Evolutionary conservation across 768 basidiomycete genomes (phyloP), one percentile per base, ranked within the genome.

Genomic region (Cyclocybe aegerita): DNA sequence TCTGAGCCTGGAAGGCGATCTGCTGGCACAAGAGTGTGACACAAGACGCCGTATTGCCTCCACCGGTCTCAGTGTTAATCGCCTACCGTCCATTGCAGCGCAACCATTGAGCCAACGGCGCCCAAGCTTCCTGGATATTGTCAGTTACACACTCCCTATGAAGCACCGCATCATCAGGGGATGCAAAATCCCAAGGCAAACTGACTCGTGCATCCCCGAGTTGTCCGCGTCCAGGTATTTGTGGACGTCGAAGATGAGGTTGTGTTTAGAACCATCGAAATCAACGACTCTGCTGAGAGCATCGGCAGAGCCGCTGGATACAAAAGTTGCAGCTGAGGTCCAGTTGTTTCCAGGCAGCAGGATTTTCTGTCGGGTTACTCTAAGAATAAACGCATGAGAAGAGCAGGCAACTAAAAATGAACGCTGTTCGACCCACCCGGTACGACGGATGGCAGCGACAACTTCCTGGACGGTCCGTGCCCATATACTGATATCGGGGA

Each of bases 161-260:
- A 16, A 6, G 12, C 10, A 44, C 9, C 10, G n/a, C 4, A 31
- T 17, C 7, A n/a, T 8, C 6, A 11, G 16, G 11, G 15, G 32
- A 34, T 0, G 31, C 9, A 39, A 10, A 37, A 45, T 45, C 9
- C n/a, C 10, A 14, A n/a, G 17, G 9, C 17, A 23, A 12, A 57
- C 54, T 30, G 39, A 64, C 64, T 49, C 17, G 29, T 65, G 60
- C 3, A 60, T 63, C 9, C 64, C 64, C 17, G 64, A 79, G 60
- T 75, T 77, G 56, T 83, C 80, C 11, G 57, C 67, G 62, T 85
- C 82, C 42, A 81, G 74, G 65, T 83, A 84, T 60, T 81, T 78
- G 72, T 85, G 83, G 2, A 83, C 81, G 56, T 85, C 83, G 57
- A 85, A 76, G 50, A 85, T 65, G 37, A 84, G 71, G 58, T 71